Conservation (phyloP, 208 protist genomes). For the Leptomonas seymouri region DNA sequence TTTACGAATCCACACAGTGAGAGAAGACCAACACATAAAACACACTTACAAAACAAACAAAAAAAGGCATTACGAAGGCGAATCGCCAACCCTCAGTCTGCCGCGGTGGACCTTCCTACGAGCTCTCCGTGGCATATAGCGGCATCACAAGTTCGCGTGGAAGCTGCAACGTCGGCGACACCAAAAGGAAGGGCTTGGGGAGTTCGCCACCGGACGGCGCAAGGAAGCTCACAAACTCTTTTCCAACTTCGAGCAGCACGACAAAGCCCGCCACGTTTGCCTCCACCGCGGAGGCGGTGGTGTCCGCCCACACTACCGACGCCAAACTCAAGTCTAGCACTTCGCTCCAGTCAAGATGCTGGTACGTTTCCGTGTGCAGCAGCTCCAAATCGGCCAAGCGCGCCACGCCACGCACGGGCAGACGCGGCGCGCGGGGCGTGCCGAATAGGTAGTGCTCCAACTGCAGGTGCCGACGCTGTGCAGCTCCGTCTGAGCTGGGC, state of each 20-base stretch:
- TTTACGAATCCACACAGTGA: too few relatives aligned
- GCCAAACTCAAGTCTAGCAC: conserved; percentile 57
- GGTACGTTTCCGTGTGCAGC: conserved; percentile 64
- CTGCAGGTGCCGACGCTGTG: conserved; percentile 39
- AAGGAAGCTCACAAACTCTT: conserved; percentile 76
- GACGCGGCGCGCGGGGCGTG: conserved; percentile 59
- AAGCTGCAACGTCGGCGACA: conserved; percentile 69
- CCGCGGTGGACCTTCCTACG: not conserved
- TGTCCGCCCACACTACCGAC: conserved; percentile 72
- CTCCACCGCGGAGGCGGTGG: conserved; percentile 48
- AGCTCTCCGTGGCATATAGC: conserved; percentile 23
- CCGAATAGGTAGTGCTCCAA: conserved; percentile 74
- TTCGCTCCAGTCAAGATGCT: conserved; percentile 52
- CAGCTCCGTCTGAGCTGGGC: conserved; percentile 30
- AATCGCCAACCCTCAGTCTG: too few relatives aligned
- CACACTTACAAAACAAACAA: too few relatives aligned
- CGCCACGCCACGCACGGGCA: conserved; percentile 55
- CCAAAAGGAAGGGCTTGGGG: conserved; percentile 76
- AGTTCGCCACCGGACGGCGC: conserved; percentile 63
- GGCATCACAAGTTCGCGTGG: conserved; percentile 54
- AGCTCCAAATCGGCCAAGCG: conserved; percentile 68
- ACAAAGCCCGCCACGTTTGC: conserved; percentile 83
- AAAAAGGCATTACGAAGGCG: too few relatives aligned
- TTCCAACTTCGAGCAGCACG: conserved; percentile 77
- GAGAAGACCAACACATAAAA: too few relatives aligned